Percentiles rank a stretch among this genome's conserved stretches.
phyloP scores from a whole-genome alignment of 768 basidiomycete species.

The Russula virescens region DNA sequence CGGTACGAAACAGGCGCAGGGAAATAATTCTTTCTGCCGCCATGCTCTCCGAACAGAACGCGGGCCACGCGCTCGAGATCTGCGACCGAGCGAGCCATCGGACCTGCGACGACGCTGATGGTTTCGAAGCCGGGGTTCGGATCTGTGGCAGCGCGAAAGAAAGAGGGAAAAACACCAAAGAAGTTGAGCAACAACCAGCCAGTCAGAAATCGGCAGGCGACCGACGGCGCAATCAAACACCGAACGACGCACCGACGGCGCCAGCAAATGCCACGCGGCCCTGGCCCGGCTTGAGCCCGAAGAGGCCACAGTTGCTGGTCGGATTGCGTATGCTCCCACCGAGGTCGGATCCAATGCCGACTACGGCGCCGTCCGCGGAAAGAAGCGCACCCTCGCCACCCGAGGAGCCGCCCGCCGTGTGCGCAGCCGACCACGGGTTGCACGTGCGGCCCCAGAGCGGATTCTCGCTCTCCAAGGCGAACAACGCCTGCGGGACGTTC shows the following conservation, averaged over 20 bases:
- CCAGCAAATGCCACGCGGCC: conserved; percentile 54
- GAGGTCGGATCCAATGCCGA: conserved; percentile 81
- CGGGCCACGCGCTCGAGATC: conserved; percentile 63
- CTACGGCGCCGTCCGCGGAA: conserved; percentile 66
- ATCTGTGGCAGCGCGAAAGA: conserved; percentile 31
- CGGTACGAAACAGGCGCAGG: conserved; percentile 57
- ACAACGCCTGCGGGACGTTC: conserved; percentile 88
- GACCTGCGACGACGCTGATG: conserved; percentile 50
- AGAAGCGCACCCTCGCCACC: conserved; percentile 63
- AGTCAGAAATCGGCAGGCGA: too few species aligned
- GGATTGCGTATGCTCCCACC: conserved; percentile 84
- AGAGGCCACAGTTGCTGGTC: conserved; percentile 70
- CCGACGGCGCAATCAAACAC: too few species aligned
- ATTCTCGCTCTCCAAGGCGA: conserved; percentile 78
- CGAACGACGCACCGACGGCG: conserved; percentile 34
- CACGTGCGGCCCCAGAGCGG: conserved; percentile 68
- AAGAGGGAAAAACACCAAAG: too few species aligned
- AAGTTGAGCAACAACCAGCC: too few species aligned
- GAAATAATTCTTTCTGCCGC: background rate
- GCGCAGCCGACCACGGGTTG: conserved; percentile 53
- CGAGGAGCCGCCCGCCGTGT: conserved; percentile 27
- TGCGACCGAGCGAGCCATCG: conserved; percentile 62
- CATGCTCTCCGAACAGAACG: conserved; percentile 42
- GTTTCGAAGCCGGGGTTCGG: conserved; percentile 66
- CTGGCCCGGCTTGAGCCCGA: conserved; percentile 63